Base-by-base conservation (phyloP, 257 asterid genomes). In the Lycium ferocissimum region DNA sequence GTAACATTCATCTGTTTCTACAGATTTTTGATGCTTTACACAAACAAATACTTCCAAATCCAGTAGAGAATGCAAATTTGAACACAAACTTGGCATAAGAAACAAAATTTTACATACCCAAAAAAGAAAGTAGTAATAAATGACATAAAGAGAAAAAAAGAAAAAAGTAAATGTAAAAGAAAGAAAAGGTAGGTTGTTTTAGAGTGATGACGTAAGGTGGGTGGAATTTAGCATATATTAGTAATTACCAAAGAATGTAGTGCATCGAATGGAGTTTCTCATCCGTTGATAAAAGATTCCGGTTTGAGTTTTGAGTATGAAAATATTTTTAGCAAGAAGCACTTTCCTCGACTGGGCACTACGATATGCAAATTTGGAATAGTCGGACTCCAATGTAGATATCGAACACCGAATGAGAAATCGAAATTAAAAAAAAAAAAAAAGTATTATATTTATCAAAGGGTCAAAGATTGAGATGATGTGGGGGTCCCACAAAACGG, bases 1-100 rank as follows among this genome's bases (percentile, higher is more conserved):
- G n/a, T 12, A 79, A 14, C 15, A 9, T 9, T 13, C 81, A 49
- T 75, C 15, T 7, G 20, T 51, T 15, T 66, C 4, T 56, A 63
- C 2, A 9, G 65, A 45, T 63, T 76, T 86, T 86, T 26, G 45
- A 26, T 86, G 57, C 89, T 79, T 78, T 56, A 86, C 82, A 66
- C 86, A 83, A 83, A 26, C 40, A 12, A 83, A 86, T 78, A 62
- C 61, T 66, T 43, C 76, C 20, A 66, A 61, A 22, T 56, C 14
- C 26, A 56, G 43, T 49, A 10, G 81, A 70, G 72, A 40, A 54
- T 18, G 59, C 18, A 33, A 83, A 51, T 83, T 69, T 14, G 81
- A 83, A 56, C 6, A 17, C 81, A 7, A 69, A 66, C 43, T 69
- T 69, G 45, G 54, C 15, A 49, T 38, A 15, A 38, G 20, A 53